Evolutionary conservation across 2,329 filamentous ascomycete species (phyloP), one percentile per base, ranked within the genome.

Genomic region (Sporothrix humicola): DNA sequence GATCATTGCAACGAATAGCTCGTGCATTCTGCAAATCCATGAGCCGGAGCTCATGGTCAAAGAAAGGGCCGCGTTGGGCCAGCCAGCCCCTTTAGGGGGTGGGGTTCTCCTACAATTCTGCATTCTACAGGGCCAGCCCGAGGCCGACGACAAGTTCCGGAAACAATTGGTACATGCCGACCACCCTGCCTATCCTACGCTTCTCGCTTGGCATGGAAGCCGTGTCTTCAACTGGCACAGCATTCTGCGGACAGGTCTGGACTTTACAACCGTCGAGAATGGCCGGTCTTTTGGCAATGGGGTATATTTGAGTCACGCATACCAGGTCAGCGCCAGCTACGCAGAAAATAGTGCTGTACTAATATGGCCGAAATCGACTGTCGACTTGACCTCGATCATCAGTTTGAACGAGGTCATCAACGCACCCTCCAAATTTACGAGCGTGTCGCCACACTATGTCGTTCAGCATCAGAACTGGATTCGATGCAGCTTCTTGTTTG

Each of bases 191-290:
- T 84, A 89, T 76, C 92, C 92, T 0, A 95, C 93, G 0, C 81
- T 97, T 1, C 94, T 97, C 78, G 93, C 93, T 0, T 97, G 92
- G 91, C 95, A 98, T 80, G 95, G 94, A 6, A 97, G 93, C 78
- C 80, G 83, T 0, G 76, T 97, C 2, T 76, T 81, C 2, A 97
- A 97, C 78, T 97, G 95, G 95, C 95, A 98, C 81, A 92, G 91
- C 77, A 97, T 98, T 77, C 89, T 97, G 75, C 89, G 94, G 46
- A 89, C 92, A 74, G 94, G 95, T 0, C 84, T 98, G 6, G 89
- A 97, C 79, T 97, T 90, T 82, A 87, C 89, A 4, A 81, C 87
- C 0, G 82, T 83, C 0, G 58, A 80, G 0, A 82, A 95, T 79
- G 95, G 94, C 0, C 89, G 95, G 75, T 84, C 91, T 1, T 93